Base-by-base conservation (phyloP, 2,329 filamentous ascomycete genomes). In the Sphaerulina musiva region DNA sequence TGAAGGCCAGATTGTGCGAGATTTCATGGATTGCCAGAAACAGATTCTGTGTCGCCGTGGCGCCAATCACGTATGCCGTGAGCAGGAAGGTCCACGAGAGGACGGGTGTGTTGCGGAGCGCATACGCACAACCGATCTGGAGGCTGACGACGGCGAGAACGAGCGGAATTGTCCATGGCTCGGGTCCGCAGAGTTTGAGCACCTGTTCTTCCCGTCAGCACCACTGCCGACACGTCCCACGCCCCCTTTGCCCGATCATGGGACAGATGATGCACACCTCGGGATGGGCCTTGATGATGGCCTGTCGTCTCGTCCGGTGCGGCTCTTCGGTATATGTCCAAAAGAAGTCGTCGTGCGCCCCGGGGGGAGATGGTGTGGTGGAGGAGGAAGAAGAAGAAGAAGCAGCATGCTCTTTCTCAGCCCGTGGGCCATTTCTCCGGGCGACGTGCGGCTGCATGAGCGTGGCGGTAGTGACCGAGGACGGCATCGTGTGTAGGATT, bases 241-340 rank as follows among this genome's bases (percentile, higher is more conserved):
- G 32, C 14, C 2, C 11, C 5, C 2, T 14, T 20, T 7, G 23
- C 4, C 20, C 20, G 20, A 20, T 20, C 2, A 20, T 20, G 20
- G 20, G 20, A 20, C 20, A 20, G 20, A 9, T 51, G 20, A 4
- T 40, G 39, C 48, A 31, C 31, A 51, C 48, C 80, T 98, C 92
- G 45, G 93, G 93, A 70, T 98, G 92, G 52, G 92, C 91, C 76
- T 96, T 97, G 74, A 98, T 97, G 66, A 98, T 98, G 58, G 90
- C 89, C 64, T 92, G 82, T 54, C 93, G 82, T 64, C 93, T 80
- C 32, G 92, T 93, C 63, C 90, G 83, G 73, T 98, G 93, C 58
- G 93, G 93, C 74, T 98, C 93, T 72, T 98, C 93, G 8, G 93
- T 96, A 70, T 98, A 97, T 40, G 93, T 95, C 93, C 95, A 97